Evolutionary conservation across 768 basidiomycete genomes (phyloP).

Genomic region (Floccularia luteovirens): DNA sequence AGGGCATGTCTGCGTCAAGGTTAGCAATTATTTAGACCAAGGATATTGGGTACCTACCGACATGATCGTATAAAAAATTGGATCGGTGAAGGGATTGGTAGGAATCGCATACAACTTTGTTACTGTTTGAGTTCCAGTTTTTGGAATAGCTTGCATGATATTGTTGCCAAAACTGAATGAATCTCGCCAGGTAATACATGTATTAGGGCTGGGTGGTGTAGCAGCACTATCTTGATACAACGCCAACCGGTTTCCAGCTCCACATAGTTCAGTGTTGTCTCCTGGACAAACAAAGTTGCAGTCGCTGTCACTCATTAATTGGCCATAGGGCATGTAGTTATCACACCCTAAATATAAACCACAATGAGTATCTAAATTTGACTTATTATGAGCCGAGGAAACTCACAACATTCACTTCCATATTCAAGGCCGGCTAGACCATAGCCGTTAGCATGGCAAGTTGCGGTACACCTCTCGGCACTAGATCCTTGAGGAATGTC

Average conservation of each 20-base stretch:
- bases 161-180: too few species aligned
- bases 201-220: conserved; percentile 9
- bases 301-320: conserved; percentile 12
- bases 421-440: conserved; percentile 6
- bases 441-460: conserved; percentile 16
- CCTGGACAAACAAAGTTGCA: conserved; percentile 40
- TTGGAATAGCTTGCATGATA: neutral
- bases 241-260: conserved; percentile 33
- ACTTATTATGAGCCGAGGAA: neutral
- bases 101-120: neutral
- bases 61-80: too few species aligned
- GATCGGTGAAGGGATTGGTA: too few species aligned
- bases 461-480: conserved; percentile 8
- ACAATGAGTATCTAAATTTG: neutral
- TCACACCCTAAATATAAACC: conserved; percentile 11
- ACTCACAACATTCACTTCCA: conserved; percentile 9
- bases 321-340: conserved; percentile 10
- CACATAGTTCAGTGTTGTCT: conserved; percentile 34
- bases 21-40: too few species aligned
- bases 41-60: too few species aligned
- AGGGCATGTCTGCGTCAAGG: too few species aligned
- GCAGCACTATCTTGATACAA: conserved; percentile 27
- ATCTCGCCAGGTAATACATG: conserved; percentile 10
- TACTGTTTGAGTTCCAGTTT: neutral
- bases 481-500: conserved; percentile 7